Conservation (phyloP, 2,329 filamentous ascomycete species). For the Cryphonectria nitschkei region DNA sequence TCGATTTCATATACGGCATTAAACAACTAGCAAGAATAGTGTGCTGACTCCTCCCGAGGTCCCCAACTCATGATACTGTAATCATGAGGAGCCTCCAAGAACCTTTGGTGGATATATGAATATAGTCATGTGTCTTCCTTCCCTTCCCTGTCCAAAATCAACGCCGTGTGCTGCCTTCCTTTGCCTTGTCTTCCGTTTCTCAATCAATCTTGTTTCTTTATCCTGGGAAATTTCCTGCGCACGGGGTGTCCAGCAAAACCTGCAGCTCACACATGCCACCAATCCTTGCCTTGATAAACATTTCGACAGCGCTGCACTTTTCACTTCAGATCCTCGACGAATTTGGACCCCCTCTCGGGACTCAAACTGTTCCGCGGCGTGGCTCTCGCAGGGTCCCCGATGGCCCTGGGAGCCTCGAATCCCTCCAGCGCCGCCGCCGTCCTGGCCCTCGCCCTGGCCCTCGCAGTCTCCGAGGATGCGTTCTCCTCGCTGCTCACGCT, state of each 20-base stretch:
- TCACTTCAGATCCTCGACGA: constrained; percentile 51
- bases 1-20: not conserved
- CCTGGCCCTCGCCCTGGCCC: constrained; percentile 15
- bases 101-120: not conserved
- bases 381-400: constrained; percentile 33
- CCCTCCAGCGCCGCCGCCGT: constrained; percentile 12
- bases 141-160: not conserved
- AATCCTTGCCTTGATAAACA: too few species aligned
- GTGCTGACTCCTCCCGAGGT: not conserved
- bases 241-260: not conserved
- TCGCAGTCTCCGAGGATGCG: not conserved
- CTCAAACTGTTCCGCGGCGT: constrained; percentile 39
- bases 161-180: not conserved
- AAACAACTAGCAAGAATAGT: not conserved
- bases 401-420: constrained; percentile 30
- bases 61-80: not conserved
- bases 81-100: not conserved
- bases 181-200: not conserved
- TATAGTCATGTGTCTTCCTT: not conserved
- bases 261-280: not conserved
- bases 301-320: not conserved
- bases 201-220: not conserved
- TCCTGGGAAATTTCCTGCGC: not conserved
- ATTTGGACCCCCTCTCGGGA: constrained; percentile 53
- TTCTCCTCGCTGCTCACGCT: constrained; percentile 30